Base-by-base conservation (phyloP, 2,329 filamentous ascomycete species). In the Chrysoporthe puriensis region DNA sequence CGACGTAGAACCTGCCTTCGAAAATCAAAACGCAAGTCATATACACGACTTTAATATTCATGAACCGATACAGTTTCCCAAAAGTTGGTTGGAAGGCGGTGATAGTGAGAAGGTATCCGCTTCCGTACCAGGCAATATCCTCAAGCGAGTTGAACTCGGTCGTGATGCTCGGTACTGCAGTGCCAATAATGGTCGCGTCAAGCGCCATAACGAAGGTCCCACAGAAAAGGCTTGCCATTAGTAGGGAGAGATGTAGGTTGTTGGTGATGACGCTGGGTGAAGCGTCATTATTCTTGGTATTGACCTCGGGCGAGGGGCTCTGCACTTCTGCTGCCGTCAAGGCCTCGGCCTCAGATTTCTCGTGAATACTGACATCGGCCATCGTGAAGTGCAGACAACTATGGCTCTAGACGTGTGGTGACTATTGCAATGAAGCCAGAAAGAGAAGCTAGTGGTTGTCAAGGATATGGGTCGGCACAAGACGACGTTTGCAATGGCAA, bases 91-190 rank as follows among this genome's bases (percentile, higher is more conserved):
- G 79, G n/a, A 80, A 76, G 0, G 78, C 75, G 59, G 77, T 73
- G n/a, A 77, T 75, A 62, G 79, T 79, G 70, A 81, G 75, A 70
- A 79, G 73, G 70, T 80, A 79, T 0, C 72, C 72, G 2, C 72
- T 68, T 5, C 79, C 80, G 63, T 83, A 83, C 81, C 82, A 84
- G 57, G 79, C 81, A 4, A 84, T 78, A 66, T 83, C 82, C 5
- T 76, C 74, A 1, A 82, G 73, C 48, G 77, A 75, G 26, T 80
- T 74, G 72, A 80, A 78, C 36, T 78, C 71, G 64, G 77, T 74
- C 1, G 78, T 79, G 68, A 80, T 79, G 48, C 78, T 78, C 18
- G 78, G 78, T 48, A 74, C 73, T 8, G 73, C 73, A 6, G 61
- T 58, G 5, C 56, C 56, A 40, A 58, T 58, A 9, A 58, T 58